These are phyloP conservation scores for Secale cereale DNA, from an alignment of 176 grass and related monocot genomes.

Conservation along the genomic window DNA sequence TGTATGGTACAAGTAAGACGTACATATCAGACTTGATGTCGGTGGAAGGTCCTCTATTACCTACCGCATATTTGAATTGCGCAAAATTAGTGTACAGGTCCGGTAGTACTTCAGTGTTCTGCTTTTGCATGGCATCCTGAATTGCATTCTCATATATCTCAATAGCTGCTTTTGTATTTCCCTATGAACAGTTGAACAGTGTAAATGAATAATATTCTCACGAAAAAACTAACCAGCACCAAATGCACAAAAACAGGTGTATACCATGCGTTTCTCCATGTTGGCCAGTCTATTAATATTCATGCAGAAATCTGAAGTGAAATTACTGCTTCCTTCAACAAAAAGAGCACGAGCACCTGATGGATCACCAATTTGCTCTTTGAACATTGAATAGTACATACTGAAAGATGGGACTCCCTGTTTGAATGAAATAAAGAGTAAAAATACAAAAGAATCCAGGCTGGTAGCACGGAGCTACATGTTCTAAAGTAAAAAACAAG, in stretches of 20 bases:
- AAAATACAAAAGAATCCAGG: background rate
- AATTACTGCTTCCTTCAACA: conserved; percentile 41
- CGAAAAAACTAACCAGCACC: conserved; percentile 10
- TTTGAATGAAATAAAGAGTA: conserved; percentile 23
- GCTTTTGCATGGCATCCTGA: conserved; percentile 62
- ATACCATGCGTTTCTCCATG: conserved; percentile 92
- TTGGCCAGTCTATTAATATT: conserved; percentile 84
- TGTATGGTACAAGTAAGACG: conserved; percentile 14
- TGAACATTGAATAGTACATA: conserved; percentile 81
- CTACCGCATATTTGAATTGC: conserved; percentile 77
- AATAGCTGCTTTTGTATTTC: conserved; percentile 68
- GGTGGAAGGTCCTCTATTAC: conserved; percentile 15
- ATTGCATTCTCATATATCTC: conserved; percentile 88
- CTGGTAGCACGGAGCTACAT: background rate
- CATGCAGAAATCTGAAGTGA: conserved; percentile 42
- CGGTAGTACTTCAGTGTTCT: conserved; percentile 55
- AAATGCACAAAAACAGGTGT: background rate
- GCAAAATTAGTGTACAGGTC: conserved; percentile 75
- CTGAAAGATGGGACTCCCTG: conserved; percentile 77
- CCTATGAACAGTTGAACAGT: conserved; percentile 51
- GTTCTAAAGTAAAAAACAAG: conserved; percentile 18
- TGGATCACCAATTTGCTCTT: conserved; percentile 87
- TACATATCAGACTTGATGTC: conserved; percentile 5
- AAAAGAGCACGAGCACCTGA: conserved; percentile 61
- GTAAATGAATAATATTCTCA: conserved; percentile 8